Conservation (phyloP, 768 basidiomycete species). For the Sporobolomyces pararoseus region DNA sequence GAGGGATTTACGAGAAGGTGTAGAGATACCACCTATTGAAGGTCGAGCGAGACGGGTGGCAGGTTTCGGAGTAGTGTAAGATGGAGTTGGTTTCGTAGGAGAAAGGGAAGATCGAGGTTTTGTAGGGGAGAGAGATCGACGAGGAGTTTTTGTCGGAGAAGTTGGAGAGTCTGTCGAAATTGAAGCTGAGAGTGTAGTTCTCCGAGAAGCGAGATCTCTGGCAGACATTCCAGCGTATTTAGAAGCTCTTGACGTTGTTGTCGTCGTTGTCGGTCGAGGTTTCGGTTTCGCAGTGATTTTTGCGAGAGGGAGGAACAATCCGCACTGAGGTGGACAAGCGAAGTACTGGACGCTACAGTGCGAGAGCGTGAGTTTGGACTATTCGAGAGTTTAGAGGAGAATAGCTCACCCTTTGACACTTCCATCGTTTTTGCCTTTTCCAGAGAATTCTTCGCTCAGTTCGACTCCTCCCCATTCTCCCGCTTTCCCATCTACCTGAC, state of each 20-base stretch:
- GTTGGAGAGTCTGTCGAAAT: background rate
- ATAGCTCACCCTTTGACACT: slow-evolving; percentile 76
- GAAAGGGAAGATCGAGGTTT: slow-evolving; percentile 22
- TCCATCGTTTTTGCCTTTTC: slow-evolving; percentile 94
- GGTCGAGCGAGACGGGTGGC: slow-evolving; percentile 20
- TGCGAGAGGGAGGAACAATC: slow-evolving; percentile 78
- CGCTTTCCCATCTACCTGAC: slow-evolving; percentile 79
- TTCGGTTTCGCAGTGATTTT: slow-evolving; percentile 73
- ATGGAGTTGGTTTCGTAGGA: slow-evolving; percentile 11
- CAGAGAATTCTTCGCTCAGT: slow-evolving; percentile 73
- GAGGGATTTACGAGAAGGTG: slow-evolving; percentile 36
- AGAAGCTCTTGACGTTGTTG: slow-evolving; percentile 70
- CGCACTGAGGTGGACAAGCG: slow-evolving; percentile 73
- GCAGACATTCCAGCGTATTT: slow-evolving; percentile 82
- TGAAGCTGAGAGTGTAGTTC: slow-evolving; percentile 1
- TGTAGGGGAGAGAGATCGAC: slow-evolving; percentile 6
- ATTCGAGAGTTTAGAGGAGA: background rate
- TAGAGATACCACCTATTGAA: slow-evolving; percentile 23
- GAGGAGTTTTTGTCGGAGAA: slow-evolving; percentile 12
- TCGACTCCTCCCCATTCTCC: slow-evolving; percentile 94
- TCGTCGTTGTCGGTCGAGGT: slow-evolving; percentile 55
- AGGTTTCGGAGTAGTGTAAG: slow-evolving; percentile 25
- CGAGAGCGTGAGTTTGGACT: background rate
- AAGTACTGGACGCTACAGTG: slow-evolving; percentile 72
- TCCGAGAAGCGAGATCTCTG: slow-evolving; percentile 60